phyloP scores from a whole-genome alignment of 1,284 basidiomycete genomes.

The Ganoderma lucidum region DNA sequence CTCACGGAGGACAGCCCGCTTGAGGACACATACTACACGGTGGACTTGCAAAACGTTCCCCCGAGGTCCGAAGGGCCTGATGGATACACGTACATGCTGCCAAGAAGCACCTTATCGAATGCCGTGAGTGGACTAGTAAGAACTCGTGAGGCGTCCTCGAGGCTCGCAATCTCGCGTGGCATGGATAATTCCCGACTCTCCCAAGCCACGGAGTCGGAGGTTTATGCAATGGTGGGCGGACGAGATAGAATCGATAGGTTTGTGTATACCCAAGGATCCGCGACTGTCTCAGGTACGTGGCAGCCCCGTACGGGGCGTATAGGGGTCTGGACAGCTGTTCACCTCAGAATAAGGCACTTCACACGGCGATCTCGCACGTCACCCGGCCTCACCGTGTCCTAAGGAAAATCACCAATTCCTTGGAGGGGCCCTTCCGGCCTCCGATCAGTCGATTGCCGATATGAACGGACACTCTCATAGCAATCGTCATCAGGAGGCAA shows the following conservation, averaged over 20 bases:
- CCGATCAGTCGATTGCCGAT: background rate
- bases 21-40: background rate
- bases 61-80: background rate
- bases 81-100: background rate
- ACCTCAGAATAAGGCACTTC: background rate
- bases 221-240: conserved; percentile 1
- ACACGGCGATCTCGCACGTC: background rate
- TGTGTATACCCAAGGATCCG: background rate
- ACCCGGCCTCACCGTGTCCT: background rate
- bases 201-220: background rate
- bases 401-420: background rate
- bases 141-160: background rate
- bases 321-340: background rate
- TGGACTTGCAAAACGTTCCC: too few relatives aligned
- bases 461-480: background rate
- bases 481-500: background rate
- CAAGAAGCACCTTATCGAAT: background rate
- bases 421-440: background rate
- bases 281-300: background rate
- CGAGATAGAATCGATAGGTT: background rate
- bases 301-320: too few relatives aligned
- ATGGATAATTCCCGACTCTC: background rate
- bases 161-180: conserved; percentile 1
- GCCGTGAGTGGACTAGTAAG: background rate
- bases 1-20: background rate